These are phyloP conservation scores for Arthromyces matolae DNA, from an alignment of 768 basidiomycete species.

Conservation along the genomic window DNA sequence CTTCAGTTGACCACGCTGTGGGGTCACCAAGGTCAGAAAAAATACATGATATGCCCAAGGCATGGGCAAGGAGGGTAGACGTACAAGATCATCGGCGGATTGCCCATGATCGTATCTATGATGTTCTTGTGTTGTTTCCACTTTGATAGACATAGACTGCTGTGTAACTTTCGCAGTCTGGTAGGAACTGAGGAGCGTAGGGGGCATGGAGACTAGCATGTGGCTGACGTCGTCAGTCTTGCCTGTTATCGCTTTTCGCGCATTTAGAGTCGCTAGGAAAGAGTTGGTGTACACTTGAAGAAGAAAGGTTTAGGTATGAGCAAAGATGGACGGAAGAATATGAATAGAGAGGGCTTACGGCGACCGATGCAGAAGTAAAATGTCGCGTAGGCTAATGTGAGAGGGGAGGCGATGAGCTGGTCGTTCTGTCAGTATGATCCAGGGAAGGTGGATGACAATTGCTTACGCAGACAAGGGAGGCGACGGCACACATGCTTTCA, in stretches of 20 bases:
- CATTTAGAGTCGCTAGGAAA: constrained; percentile 50
- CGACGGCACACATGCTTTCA: constrained; percentile 42
- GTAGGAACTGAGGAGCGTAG: constrained; percentile 20
- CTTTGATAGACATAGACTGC: constrained; percentile 32
- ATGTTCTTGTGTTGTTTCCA: constrained; percentile 29
- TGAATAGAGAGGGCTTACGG: constrained; percentile 25
- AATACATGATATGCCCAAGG: too few relatives aligned
- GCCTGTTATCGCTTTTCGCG: constrained; percentile 34
- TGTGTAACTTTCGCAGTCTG: constrained; percentile 10
- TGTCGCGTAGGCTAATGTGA: constrained; percentile 43
- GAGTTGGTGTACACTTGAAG: constrained; percentile 47
- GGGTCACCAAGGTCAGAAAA: too few relatives aligned
- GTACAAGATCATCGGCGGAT: too few relatives aligned
- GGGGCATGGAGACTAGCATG: constrained; percentile 31
- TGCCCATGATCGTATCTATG: neutral
- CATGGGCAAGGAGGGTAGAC: too few relatives aligned
- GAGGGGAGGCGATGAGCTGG: constrained; percentile 36
- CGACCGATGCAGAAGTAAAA: constrained; percentile 55
- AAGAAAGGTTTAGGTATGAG: neutral
- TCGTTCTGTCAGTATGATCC: neutral
- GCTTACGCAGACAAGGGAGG: constrained; percentile 44
- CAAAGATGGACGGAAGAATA: neutral
- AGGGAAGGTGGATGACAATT: neutral
- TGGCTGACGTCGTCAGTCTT: constrained; percentile 27
- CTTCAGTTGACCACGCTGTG: too few relatives aligned